Conservation (phyloP, 1,284 basidiomycete species). For the Sanguinoderma infundibulare region DNA sequence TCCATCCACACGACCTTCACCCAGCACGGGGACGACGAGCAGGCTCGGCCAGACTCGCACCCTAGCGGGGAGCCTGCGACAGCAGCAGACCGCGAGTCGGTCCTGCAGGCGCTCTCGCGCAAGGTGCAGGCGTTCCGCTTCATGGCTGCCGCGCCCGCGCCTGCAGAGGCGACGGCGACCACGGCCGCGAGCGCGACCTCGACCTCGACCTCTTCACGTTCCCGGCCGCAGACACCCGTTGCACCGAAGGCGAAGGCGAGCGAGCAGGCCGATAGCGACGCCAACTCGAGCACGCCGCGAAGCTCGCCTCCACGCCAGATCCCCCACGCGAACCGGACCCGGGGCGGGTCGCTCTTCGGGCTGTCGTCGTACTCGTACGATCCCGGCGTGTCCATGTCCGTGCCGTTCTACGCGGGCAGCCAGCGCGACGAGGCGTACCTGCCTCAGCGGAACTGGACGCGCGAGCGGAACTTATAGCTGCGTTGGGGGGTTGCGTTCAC, state of each 20-base stretch:
- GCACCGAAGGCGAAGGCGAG: slow-evolving; percentile 10
- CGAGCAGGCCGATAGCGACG: slow-evolving; percentile 4
- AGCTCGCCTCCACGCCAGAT: slow-evolving; percentile 26
- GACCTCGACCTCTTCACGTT: slow-evolving; percentile 4
- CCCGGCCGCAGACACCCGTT: slow-evolving; percentile 22
- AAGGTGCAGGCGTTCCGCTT: slow-evolving; percentile 50
- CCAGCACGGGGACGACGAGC: slow-evolving; percentile 44
- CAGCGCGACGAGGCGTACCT: slow-evolving; percentile 30
- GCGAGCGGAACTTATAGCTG: slow-evolving; percentile 23
- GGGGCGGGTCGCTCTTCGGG: slow-evolving; percentile 25
- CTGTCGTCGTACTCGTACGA: slow-evolving; percentile 24
- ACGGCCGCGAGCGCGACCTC: slow-evolving; percentile 8
- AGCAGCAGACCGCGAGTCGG: slow-evolving; percentile 46
- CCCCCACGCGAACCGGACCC: slow-evolving; percentile 11
- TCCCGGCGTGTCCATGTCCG: slow-evolving; percentile 5
- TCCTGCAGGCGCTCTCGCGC: slow-evolving; percentile 55
- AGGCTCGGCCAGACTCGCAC: slow-evolving; percentile 11
- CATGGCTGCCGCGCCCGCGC: slow-evolving; percentile 6
- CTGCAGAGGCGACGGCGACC: slow-evolving; percentile 6
- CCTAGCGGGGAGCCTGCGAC: slow-evolving; percentile 12
- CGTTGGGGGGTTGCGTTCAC: no score
- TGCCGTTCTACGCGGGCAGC: slow-evolving; percentile 23
- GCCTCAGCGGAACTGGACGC: slow-evolving; percentile 26
- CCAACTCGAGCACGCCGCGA: slow-evolving; percentile 16
- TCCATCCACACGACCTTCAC: slow-evolving; percentile 87